Conservation (phyloP, 2,329 filamentous ascomycete species). For the Colletotrichum navitas region DNA sequence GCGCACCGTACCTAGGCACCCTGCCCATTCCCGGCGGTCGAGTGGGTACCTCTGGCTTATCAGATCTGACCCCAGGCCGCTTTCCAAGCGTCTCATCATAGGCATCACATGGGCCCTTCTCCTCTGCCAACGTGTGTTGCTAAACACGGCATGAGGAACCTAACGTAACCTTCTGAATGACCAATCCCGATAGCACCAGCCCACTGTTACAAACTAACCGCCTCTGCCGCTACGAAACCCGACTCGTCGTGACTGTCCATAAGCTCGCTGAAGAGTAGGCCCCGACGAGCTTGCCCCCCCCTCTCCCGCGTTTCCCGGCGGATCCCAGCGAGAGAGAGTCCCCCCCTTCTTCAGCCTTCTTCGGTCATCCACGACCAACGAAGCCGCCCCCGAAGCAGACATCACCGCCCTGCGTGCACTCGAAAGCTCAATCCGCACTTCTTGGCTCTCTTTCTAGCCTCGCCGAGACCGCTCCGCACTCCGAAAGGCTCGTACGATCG, state of each 20-base stretch:
- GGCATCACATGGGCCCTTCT: conserved; percentile 37
- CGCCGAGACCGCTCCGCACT: conserved; percentile 32
- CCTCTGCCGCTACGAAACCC: conserved; percentile 26
- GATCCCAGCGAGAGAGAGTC: conserved; percentile 5
- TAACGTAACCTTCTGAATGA: conserved; percentile 24
- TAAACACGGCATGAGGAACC: conserved; percentile 15
- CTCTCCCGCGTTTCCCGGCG: conserved; percentile 12
- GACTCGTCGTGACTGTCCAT: conserved; percentile 19
- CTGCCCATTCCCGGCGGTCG: conserved; percentile 29
- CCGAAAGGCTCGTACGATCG: conserved; percentile 37
- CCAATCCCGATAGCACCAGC: conserved; percentile 3
- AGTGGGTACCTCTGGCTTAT: conserved; percentile 39
- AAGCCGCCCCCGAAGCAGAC: conserved; percentile 32
- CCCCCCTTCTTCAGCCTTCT: background rate
- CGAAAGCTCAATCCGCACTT: conserved; percentile 11
- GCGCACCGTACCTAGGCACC: conserved; percentile 10
- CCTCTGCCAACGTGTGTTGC: conserved; percentile 28
- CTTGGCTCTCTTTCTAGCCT: conserved; percentile 32
- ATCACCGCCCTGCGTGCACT: conserved; percentile 20
- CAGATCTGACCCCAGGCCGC: conserved; percentile 36
- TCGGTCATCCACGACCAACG: conserved; percentile 26
- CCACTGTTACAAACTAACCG: conserved; percentile 18
- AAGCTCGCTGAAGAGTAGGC: conserved; percentile 1
- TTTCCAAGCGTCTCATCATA: conserved; percentile 38
- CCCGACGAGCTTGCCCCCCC: background rate